phyloP scores from a whole-genome alignment of 371 early-diverging fungal genomes.

The Mortierella sp. region DNA sequence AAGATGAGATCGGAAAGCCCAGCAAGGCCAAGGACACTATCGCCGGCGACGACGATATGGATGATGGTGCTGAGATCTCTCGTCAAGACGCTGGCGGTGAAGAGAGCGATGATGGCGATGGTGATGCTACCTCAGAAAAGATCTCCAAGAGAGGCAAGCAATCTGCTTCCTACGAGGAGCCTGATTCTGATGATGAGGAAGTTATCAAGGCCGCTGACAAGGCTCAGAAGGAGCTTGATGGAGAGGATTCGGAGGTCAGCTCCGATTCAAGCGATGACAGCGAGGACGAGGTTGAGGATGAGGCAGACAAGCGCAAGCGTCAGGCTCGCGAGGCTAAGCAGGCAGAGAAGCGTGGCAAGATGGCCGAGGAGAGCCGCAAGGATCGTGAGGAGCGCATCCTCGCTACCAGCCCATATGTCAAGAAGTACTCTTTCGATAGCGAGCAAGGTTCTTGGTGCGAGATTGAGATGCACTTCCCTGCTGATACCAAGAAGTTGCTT shows the following conservation, averaged over 20 bases:
- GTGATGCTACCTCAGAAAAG: constrained; percentile 78
- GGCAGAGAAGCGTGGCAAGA: constrained; percentile 60
- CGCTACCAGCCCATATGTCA: constrained; percentile 64
- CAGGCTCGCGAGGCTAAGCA: constrained; percentile 52
- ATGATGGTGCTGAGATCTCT: constrained; percentile 49
- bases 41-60: constrained; percentile 63
- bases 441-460: constrained; percentile 83
- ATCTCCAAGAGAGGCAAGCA: constrained; percentile 70
- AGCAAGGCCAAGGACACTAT: constrained; percentile 48
- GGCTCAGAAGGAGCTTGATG: constrained; percentile 59
- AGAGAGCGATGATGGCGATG: constrained; percentile 72
- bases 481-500: constrained; percentile 91
- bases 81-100: constrained; percentile 57
- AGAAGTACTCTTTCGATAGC: constrained; percentile 78
- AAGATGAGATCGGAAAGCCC: constrained; percentile 59
- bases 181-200: constrained; percentile 82
- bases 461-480: constrained; percentile 84
- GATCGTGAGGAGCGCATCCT: constrained; percentile 70
- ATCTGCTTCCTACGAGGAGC: constrained; percentile 80
- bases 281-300: constrained; percentile 69
- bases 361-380: constrained; percentile 55
- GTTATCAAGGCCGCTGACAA: constrained; percentile 62
- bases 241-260: constrained; percentile 68
- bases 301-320: constrained; percentile 59
- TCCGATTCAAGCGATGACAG: constrained; percentile 64